These are phyloP conservation scores for Themeda triandra DNA, from an alignment of 176 grass and related monocot species.

Conservation along the genomic window DNA sequence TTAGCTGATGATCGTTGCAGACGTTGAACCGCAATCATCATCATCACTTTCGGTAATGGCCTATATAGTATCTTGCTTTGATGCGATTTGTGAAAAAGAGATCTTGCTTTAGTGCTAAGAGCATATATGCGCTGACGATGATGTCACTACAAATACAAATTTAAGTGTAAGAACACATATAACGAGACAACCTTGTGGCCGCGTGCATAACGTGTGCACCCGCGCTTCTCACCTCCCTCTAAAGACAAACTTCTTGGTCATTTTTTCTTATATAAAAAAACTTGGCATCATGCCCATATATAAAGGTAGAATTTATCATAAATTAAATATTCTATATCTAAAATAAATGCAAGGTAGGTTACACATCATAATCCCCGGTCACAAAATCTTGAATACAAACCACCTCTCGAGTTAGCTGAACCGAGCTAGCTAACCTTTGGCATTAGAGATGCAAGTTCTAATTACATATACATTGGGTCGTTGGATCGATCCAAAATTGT, in stretches of 20 bases:
- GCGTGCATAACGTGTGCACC: not conserved
- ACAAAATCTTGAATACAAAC: not conserved
- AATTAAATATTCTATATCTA: not conserved
- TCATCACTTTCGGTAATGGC: slow-evolving; percentile 27
- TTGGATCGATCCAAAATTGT: no score
- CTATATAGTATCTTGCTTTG: slow-evolving; percentile 27
- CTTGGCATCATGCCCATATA: no score
- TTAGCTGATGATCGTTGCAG: not conserved
- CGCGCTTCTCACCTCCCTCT: not conserved
- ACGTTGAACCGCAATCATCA: not conserved
- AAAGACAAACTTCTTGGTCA: not conserved
- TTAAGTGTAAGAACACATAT: not conserved
- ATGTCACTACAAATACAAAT: not conserved
- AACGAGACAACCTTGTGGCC: not conserved
- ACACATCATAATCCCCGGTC: not conserved
- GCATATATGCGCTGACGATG: slow-evolving; percentile 19
- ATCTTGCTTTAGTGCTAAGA: slow-evolving; percentile 22
- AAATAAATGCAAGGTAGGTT: not conserved
- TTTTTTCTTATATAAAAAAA: not conserved
- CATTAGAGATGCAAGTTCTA: no score
- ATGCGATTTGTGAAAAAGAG: slow-evolving; percentile 32
- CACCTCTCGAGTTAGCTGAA: not conserved
- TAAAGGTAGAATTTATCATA: no score
- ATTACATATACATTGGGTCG: no score
- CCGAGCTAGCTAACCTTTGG: no score